These are phyloP conservation scores for Triadica sebifera DNA, from an alignment of 345 rosid species.

Conservation along the genomic window DNA sequence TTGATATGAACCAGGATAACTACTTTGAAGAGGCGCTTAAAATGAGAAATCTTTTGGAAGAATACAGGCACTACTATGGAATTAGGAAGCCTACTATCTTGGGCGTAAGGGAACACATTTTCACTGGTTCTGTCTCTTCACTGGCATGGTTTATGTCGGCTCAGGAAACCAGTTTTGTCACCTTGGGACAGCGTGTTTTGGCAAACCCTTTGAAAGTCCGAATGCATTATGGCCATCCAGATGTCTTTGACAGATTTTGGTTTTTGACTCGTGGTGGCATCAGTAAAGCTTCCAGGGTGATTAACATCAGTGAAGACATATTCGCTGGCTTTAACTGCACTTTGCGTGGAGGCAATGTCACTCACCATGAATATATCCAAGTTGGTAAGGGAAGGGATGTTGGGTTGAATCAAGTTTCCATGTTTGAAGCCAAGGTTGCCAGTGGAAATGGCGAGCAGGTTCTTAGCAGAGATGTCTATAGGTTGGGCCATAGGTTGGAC, in stretches of 20 bases:
- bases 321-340: conserved; percentile 99
- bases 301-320: conserved; percentile 96
- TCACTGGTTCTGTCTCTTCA: conserved; percentile 96
- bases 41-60: conserved; percentile 94
- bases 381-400: conserved; percentile 99
- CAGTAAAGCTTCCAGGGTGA: conserved; percentile 95
- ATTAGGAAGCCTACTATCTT: conserved; percentile 78
- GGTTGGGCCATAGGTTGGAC: conserved; percentile 95
- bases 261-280: conserved; percentile 94
- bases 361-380: conserved; percentile 96
- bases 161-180: conserved; percentile 48
- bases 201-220: conserved; percentile 94
- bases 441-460: conserved; percentile 99
- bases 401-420: conserved; percentile 90
- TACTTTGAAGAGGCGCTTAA: conserved; percentile 98
- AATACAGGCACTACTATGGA: conserved; percentile 65
- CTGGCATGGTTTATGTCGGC: conserved; percentile 34
- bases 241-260: conserved; percentile 98
- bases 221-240: conserved; percentile 99
- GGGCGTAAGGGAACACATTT: conserved; percentile 95
- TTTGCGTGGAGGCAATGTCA: conserved; percentile 92
- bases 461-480: conserved; percentile 94
- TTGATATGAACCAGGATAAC: conserved; percentile 98
- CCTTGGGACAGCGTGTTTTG: conserved; percentile 94
- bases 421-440: conserved; percentile 99